Evolutionary conservation across 2,329 filamentous ascomycete genomes (phyloP).

Genomic region (Neonectria faginata): DNA sequence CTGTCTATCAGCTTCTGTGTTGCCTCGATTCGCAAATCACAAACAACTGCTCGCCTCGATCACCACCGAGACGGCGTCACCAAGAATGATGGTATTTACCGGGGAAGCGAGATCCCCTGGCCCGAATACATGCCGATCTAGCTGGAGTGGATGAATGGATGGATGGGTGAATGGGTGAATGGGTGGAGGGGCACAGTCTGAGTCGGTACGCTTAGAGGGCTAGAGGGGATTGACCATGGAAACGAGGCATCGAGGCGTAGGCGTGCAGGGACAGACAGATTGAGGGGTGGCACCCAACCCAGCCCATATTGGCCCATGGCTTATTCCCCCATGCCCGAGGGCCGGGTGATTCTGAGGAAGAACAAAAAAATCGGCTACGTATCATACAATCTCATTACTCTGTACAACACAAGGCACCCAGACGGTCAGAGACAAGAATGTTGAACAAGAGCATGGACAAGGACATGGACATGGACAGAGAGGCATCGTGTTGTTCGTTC

Average conservation of each 20-base stretch:
- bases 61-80: slow-evolving; percentile 13
- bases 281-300: slow-evolving; percentile 24
- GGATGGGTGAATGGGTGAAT: slow-evolving; percentile 14
- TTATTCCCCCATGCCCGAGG: neutral
- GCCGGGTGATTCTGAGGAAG: neutral
- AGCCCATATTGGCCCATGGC: slow-evolving; percentile 8
- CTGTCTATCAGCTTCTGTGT: slow-evolving; percentile 19
- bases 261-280: neutral
- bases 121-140: slow-evolving; percentile 37
- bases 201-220: slow-evolving; percentile 20
- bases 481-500: slow-evolving; percentile 10
- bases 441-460: slow-evolving; percentile 6
- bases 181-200: slow-evolving; percentile 10
- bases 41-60: slow-evolving; percentile 5
- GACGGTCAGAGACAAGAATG: neutral
- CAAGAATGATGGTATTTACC: slow-evolving; percentile 35
- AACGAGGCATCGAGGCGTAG: slow-evolving; percentile 15
- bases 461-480: slow-evolving; percentile 12
- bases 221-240: slow-evolving; percentile 12
- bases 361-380: slow-evolving; percentile 3
- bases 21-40: slow-evolving; percentile 19
- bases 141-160: slow-evolving; percentile 29
- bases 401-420: neutral
- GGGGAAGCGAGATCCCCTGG: slow-evolving; percentile 34
- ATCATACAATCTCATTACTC: neutral